Evolutionary conservation across 805 yeast species (phyloP).

Genomic region (Priceomyces medius): DNA sequence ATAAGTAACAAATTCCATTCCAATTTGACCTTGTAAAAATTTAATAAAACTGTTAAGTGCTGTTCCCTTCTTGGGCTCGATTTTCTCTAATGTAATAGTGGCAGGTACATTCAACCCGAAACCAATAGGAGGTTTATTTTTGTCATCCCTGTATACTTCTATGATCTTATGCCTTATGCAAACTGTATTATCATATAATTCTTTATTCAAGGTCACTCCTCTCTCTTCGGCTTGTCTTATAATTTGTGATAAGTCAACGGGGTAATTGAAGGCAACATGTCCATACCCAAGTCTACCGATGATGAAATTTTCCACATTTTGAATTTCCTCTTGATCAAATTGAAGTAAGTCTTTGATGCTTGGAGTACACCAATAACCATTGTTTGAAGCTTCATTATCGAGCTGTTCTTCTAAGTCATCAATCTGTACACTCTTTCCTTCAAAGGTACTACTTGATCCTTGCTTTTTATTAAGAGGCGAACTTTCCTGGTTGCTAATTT

Average conservation of each 20-base stretch:
- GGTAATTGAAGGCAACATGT: conserved; percentile 60
- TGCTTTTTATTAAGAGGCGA: conserved; percentile 1
- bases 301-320: conserved; percentile 59
- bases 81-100: conserved; percentile 61
- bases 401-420: conserved; percentile 7
- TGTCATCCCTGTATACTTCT: conserved; percentile 61
- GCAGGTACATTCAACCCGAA: conserved; percentile 77
- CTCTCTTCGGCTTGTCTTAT: conserved; percentile 37
- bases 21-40: conserved; percentile 51
- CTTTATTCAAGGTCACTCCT: conserved; percentile 38
- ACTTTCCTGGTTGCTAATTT: conserved; percentile 3
- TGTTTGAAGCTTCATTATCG: conserved; percentile 13
- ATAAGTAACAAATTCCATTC: conserved; percentile 78
- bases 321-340: conserved; percentile 46
- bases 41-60: conserved; percentile 50
- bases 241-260: conserved; percentile 66
- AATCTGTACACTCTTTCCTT: conserved; percentile 13
- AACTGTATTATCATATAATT: conserved; percentile 34
- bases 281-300: conserved; percentile 70
- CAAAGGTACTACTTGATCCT: conserved; percentile 9
- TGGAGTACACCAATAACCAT: conserved; percentile 75
- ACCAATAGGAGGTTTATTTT: conserved; percentile 58
- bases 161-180: conserved; percentile 50
- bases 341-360: conserved; percentile 48
- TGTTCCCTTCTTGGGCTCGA: conserved; percentile 49